Evolutionary conservation across 2,329 filamentous ascomycete species (phyloP).

Genomic region (Microcyclospora pomicola): DNA sequence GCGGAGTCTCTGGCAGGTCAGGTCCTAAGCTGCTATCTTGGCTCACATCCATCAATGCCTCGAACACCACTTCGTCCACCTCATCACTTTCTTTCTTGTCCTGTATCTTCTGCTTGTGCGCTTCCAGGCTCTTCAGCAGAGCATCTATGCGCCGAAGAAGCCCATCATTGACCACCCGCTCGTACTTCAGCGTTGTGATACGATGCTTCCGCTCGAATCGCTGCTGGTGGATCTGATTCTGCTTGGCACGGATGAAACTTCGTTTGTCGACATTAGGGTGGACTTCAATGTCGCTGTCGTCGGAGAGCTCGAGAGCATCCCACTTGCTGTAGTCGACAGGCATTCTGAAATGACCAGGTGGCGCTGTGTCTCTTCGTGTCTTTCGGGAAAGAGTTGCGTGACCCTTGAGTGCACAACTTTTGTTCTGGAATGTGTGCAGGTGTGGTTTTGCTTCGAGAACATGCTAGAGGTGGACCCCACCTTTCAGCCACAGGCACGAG

Average conservation of each 20-base stretch:
- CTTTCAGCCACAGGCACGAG: no score
- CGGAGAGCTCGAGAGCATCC: conserved; percentile 89
- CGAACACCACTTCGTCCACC: conserved; percentile 74
- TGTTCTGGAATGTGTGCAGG: no score
- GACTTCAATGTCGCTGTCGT: conserved; percentile 96
- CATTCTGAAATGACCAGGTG: conserved; percentile 23
- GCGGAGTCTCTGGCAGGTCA: conserved; percentile 63
- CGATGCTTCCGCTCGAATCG: conserved; percentile 72
- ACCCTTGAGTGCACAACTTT: no score
- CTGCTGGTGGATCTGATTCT: conserved; percentile 90
- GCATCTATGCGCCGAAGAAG: conserved; percentile 70
- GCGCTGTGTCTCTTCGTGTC: no score
- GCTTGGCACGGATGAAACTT: conserved; percentile 96
- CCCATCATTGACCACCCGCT: conserved; percentile 83
- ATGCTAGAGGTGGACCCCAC: no score
- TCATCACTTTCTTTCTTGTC: conserved; percentile 44
- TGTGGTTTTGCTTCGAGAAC: no score
- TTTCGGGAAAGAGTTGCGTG: no score
- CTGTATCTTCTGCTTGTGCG: conserved; percentile 49
- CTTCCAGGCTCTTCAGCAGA: conserved; percentile 60
- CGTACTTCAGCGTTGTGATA: conserved; percentile 85
- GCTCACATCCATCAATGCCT: conserved; percentile 61
- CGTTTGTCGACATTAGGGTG: conserved; percentile 98
- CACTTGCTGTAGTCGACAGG: conserved; percentile 61
- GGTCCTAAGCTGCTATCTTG: conserved; percentile 54